Conservation (phyloP, 805 yeast genomes). For the Metschnikowia lunata region DNA sequence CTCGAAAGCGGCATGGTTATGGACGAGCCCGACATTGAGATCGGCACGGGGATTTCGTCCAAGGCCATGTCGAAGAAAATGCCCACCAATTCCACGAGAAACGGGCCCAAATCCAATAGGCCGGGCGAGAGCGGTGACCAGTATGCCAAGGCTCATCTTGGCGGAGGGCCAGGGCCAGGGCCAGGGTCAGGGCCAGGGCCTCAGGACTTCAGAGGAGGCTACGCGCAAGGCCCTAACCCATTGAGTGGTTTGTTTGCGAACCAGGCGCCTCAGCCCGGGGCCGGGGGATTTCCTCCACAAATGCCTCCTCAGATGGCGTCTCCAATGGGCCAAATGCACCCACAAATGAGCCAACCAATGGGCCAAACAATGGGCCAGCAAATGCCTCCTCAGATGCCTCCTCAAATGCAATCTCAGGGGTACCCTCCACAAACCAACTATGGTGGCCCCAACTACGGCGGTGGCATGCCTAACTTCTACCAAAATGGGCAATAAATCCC, state of each 20-base stretch:
- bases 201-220: conserved; percentile 33
- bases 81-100: conserved; percentile 85
- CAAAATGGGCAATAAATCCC: conserved; percentile 20
- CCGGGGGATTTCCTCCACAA: conserved; percentile 11
- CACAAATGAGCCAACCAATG: conserved; percentile 2
- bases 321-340: conserved; percentile 4
- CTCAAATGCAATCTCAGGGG: conserved; percentile 9
- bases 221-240: conserved; percentile 39
- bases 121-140: conserved; percentile 53
- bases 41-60: conserved; percentile 90
- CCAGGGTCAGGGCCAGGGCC: too few species aligned
- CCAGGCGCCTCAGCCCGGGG: conserved; percentile 15
- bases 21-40: conserved; percentile 97
- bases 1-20: conserved; percentile 73
- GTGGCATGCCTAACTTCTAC: conserved; percentile 31
- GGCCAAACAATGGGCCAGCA: conserved; percentile 4
- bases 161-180: too few species aligned
- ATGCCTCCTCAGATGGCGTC: conserved; percentile 7
- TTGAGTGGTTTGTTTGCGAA: conserved; percentile 44
- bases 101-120: conserved; percentile 77
- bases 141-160: conserved; percentile 34
- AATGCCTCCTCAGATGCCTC: conserved; percentile 5
- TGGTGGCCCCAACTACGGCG: conserved; percentile 13
- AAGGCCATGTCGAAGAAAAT: conserved; percentile 86
- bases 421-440: conserved; percentile 9